Base-by-base conservation (phyloP, 2,329 filamentous ascomycete species). In the Talaromyces piceae region DNA sequence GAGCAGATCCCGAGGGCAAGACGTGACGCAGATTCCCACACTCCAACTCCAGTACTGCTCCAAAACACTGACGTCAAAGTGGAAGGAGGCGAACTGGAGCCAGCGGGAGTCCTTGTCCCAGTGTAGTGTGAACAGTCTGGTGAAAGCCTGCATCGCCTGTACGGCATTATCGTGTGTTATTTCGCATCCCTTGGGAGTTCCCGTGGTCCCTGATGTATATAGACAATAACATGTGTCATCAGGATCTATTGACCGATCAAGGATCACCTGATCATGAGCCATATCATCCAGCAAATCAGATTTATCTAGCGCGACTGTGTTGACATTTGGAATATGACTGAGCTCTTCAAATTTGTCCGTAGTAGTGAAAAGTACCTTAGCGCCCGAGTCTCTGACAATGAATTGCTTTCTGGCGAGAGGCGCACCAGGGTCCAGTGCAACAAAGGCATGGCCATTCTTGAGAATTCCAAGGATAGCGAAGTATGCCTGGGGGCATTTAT, bases 1-100 rank as follows among this genome's bases (percentile, higher is more conserved):
- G 1, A 96, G 84, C 1, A 95, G 64, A 63, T 96, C 90, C 57
- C 88, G 80, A 0, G 88, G 87, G 5, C 88, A 90, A 2, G 87
- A 84, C 2, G 91, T 86, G 0, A 96, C 79, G 3, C 86, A 84
- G 23, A 96, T 90, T 1, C 90, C 90, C 1, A 93, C 87, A 25
- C 86, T 89, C 91, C 91, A 96, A 52, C 85, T 93, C 89, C 89
- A 96, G 65, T 91, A 96, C 61, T 95, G 91, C 63, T 96, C 91
- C 0, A 96, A 76, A 0, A 96, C 87, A 1, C 88, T 93, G 3
- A 96, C 91, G 60, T 96, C 91, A 55, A 96, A 96, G 66, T 95
- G 91, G 51, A 95, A 88, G 0, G 89, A 91, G 1, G 91, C 91
- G 63, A 96, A 96, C 63, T 96, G 91, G 1, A 96, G 75, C 85